Conservation (phyloP, 306 rosid species). For the Quercus dentata region DNA sequence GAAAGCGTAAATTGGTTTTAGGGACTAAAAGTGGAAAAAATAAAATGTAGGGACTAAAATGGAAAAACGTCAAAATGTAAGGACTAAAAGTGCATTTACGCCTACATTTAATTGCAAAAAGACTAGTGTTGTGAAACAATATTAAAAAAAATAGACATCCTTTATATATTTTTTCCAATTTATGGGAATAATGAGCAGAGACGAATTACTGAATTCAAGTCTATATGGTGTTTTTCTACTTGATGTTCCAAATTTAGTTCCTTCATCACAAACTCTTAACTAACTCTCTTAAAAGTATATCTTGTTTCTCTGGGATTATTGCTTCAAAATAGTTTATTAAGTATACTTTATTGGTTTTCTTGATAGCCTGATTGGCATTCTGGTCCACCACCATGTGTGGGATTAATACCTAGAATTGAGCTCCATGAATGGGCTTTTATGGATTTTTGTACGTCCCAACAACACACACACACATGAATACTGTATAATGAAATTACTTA, state of each 20-base stretch:
- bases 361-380: neutral
- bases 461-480: too few species aligned
- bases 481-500: too few species aligned
- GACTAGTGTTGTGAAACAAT: constrained; percentile 19
- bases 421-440: too few species aligned
- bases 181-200: constrained; percentile 23
- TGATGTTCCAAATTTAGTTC: constrained; percentile 5
- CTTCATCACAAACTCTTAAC: neutral
- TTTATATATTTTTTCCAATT: constrained; percentile 37
- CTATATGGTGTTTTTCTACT: constrained; percentile 1
- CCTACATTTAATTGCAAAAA: constrained; percentile 5
- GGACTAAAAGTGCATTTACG: too few species aligned
- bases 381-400: too few species aligned
- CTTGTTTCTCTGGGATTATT: neutral
- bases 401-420: too few species aligned
- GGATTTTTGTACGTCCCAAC: too few species aligned
- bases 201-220: constrained; percentile 1
- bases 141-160: constrained; percentile 34
- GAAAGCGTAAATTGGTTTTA: too few species aligned
- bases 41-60: too few species aligned
- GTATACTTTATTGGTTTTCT: neutral
- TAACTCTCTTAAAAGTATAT: neutral
- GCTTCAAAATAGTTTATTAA: neutral
- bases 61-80: too few species aligned
- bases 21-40: too few species aligned